Evolutionary conservation across 192 early-diverging fungal species (phyloP), one percentile per base, ranked within the genome.

Genomic region (Gonapodya prolifera): DNA sequence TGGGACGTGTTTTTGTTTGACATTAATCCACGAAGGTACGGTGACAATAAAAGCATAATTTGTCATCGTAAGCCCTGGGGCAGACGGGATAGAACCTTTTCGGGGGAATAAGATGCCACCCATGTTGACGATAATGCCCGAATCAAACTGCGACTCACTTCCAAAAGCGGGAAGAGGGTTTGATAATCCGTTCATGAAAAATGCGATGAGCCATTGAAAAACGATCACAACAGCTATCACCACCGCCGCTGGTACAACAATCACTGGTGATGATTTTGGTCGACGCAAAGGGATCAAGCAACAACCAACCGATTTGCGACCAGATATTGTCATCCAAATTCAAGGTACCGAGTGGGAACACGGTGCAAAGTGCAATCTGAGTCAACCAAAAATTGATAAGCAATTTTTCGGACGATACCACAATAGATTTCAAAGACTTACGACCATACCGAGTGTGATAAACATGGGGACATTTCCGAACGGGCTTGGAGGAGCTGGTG

Each of bases 391-490:
- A n/a, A n/a, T n/a, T n/a, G n/a, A n/a, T n/a, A n/a, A n/a, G n/a
- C n/a, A n/a, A n/a, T n/a, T n/a, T n/a, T n/a, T n/a, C n/a, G n/a
- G n/a, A n/a, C n/a, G n/a, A n/a, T n/a, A n/a, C n/a, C n/a, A n/a
- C n/a, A n/a, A n/a, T n/a, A n/a, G n/a, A 61, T 23, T 23, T 61
- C 45, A 28, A 2, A 76, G 70, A 75, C 80, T 34, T 45, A 84
- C 82, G 70, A 87, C 36, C 0, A 82, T 34, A 35, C 87, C 87
- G 34, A 84, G 34, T 1, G 87, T 78, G 35, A 87, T 80, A 2
- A 88, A 70, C 71, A 88, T 82, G 30, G 70, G 81, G 33, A 78
- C 78, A 31, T 82, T 34, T 34, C 79, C 86, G 73, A 87, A 88
- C 1, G 87, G 87, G 2, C 83, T 83, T 2, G 82, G 77, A 61